Evolutionary conservation across 169 alveolate genomes (phyloP), one percentile per base, ranked within the genome.

Genomic region (Cyclospora cayetanensis): DNA sequence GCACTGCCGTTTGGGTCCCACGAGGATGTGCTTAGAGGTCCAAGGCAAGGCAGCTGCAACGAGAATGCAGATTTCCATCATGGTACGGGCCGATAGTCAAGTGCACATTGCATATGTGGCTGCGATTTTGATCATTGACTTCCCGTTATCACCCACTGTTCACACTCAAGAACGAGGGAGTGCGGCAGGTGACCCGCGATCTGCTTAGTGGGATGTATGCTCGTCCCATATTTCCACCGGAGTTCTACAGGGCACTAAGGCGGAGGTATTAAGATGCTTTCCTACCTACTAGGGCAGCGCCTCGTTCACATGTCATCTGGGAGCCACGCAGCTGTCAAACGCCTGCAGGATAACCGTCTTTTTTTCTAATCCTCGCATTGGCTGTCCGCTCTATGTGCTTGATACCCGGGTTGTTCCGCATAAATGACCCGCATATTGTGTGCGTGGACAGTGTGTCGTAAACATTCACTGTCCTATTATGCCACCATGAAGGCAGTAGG

Each of bases 251-350:
- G 88, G 70, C n/a, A 12, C 63, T 43, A 70, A 31, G 50, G 88
- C 88, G 88, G 50, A 27, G 72, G 22, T 25, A 34, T 31, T 74
- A 20, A 76, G 41, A 41, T 22, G 65, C 86, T 29, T 77, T 70
- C 63, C 68, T 31, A 29, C 2, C n/a, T 7, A 55, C 20, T 43
- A 42, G 4, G 68, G 68, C 70, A 70, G 20, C 68, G 72, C 35
- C 39, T 43, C 41, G 87, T 39, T 50, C 72, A 55, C 41, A 22
- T 34, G 37, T 20, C 34, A 77, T 29, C 70, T 31, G 88, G 88
- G 88, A 77, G 88, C 88, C 52, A 50, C 72, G 88, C 70, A 4
- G 88, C 70, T 50, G 88, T 66, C 88, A 70, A 31, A 37, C 31
- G 88, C 88, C 88, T 46, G 88, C 88, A 29, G 50, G 72, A 55